Base-by-base conservation (phyloP, 2,329 filamentous ascomycete species). In the Xylariaceae sp. region DNA sequence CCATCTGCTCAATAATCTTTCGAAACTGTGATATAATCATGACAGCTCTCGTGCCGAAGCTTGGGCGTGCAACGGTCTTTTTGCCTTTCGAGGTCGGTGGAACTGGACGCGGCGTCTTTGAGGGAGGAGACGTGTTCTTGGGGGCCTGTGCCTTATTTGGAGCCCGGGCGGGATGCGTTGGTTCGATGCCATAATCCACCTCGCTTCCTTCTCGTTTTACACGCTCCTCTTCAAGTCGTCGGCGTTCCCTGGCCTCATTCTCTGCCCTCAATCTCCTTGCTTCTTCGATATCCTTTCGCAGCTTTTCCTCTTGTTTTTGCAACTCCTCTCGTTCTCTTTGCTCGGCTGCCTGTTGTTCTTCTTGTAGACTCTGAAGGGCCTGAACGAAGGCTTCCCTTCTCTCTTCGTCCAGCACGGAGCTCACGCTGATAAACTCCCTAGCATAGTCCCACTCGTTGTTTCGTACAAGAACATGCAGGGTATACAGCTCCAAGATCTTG, bases 361-460 rank as follows among this genome's bases (percentile, higher is more conserved):
- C 88, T 52, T 85, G 83, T 19, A 97, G 69, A 37, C 79, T 83
- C 58, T 94, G 80, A 12, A 97, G 70, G 4, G 89, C 90, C 52
- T 90, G 83, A 12, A 94, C 66, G 60, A 97, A 96, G 1, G 86
- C 82, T 53, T 97, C 88, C 47, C 87, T 81, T 31, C 87, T 78
- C 66, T 97, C 92, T 36, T 96, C 90, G 59, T 97, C 90, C 1
- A 98, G 73, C 17, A 95, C 79, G 32, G 90, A 81, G 60, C 82
- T 92, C 56, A 88, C 78, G 54, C 74, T 79, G 56, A 97, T 94
- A 61, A 97, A 97, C 52, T 94, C 86, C 43, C 80, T 78, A 3
- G 92, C 88, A 54, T 96, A 96, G 42, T 95, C 87, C 92, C 92
- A 98, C 65, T 97, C 88, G 40, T 87, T 81, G 53, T 96, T 97